These are phyloP conservation scores for Penicillium cosmopolitanum DNA, from an alignment of 495 filamentous ascomycete species.

Conservation along the genomic window DNA sequence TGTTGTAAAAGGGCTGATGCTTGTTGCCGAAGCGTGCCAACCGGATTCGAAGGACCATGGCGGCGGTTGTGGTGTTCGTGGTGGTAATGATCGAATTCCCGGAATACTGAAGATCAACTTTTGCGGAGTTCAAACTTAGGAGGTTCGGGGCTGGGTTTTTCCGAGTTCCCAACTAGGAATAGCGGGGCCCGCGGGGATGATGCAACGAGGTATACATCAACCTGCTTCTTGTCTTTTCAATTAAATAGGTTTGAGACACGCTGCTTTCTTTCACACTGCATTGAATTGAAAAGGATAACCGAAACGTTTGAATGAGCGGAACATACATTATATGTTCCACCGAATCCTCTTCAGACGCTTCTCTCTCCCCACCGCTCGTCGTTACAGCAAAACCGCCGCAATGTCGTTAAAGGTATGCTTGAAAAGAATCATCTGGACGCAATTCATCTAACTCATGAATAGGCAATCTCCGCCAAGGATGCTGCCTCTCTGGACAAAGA, in stretches of 20 bases:
- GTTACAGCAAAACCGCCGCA: slow-evolving; percentile 36
- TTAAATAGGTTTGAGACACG: background rate
- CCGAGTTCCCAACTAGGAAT: too few relatives aligned
- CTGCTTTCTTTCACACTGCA: too few relatives aligned
- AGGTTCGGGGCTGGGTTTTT: slow-evolving; percentile 29
- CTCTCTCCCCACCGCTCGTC: slow-evolving; percentile 20
- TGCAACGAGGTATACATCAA: slow-evolving; percentile 30
- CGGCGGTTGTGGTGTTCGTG: slow-evolving; percentile 22
- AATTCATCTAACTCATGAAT: slow-evolving; percentile 1
- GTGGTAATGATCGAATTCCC: slow-evolving; percentile 6
- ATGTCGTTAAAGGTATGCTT: slow-evolving; percentile 47
- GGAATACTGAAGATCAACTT: slow-evolving; percentile 12
- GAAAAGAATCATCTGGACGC: background rate
- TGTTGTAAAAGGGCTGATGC: slow-evolving; percentile 91
- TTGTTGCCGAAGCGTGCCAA: slow-evolving; percentile 91
- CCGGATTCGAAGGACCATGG: slow-evolving; percentile 91
- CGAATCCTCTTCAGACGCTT: slow-evolving; percentile 16
- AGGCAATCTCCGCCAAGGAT: slow-evolving; percentile 87
- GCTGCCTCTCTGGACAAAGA: slow-evolving; percentile 89
- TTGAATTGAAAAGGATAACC: background rate
- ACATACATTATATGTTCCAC: slow-evolving; percentile 32
- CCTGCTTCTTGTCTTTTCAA: background rate
- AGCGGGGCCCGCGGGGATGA: slow-evolving; percentile 14
- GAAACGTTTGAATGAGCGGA: background rate
- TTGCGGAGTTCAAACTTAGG: slow-evolving; percentile 33